Evolutionary conservation across 305 asterid species (phyloP).

Genomic region (Solanum hybrid): DNA sequence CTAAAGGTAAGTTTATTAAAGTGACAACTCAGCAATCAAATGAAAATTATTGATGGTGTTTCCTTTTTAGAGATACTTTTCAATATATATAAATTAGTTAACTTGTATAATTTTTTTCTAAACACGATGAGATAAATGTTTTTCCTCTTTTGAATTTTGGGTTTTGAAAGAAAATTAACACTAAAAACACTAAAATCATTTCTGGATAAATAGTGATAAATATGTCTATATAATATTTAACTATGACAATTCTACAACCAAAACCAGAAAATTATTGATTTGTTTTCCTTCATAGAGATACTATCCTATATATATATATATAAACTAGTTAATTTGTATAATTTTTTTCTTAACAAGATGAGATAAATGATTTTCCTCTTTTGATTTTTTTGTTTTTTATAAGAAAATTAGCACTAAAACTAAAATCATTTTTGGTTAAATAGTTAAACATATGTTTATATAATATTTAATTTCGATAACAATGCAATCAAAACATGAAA

Average conservation of each 20-base stretch:
- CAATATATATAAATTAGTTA: too few species aligned
- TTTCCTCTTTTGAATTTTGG: neutral
- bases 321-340: too few species aligned
- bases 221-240: neutral
- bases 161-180: too few species aligned
- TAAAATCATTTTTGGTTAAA: neutral
- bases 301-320: too few species aligned
- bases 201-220: neutral
- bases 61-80: neutral
- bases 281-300: neutral
- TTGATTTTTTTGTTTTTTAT: too few species aligned
- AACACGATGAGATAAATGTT: too few species aligned
- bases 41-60: too few species aligned
- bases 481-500: neutral
- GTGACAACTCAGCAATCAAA: neutral
- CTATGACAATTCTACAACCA: neutral
- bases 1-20: neutral
- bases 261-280: too few species aligned
- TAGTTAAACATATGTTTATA: neutral
- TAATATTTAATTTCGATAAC: neutral
- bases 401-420: neutral
- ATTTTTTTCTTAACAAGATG: too few species aligned
- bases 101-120: neutral
- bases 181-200: neutral
- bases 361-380: too few species aligned